Evolutionary conservation across 805 yeast species (phyloP), one percentile per base, ranked within the genome.

Genomic region (Spathaspora girioi): DNA sequence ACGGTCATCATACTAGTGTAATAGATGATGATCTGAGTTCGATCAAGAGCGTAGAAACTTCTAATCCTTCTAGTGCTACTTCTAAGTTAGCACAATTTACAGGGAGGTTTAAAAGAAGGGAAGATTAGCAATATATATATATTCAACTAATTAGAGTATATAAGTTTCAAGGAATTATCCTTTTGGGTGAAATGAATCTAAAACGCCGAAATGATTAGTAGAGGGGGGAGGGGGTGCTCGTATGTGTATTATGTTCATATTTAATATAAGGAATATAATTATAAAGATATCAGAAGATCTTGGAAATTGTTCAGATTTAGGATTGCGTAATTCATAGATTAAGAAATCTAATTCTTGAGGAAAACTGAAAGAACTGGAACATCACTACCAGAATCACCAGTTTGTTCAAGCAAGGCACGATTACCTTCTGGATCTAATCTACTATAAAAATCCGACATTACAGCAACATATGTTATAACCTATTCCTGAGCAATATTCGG

Each of bases 201-300:
- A 54, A 52, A 81, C 43, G 73, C 67, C 31, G 74, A 67, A 14
- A 81, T 63, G 17, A 81, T 61, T 1, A 81, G 55, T 46, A n/a
- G n/a, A n/a, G n/a, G n/a, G n/a, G n/a, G n/a, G n/a, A n/a, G n/a
- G n/a, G n/a, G n/a, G n/a, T n/a, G n/a, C n/a, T n/a, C n/a, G n/a
- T n/a, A n/a, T 69, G 65, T 41, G 80, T 64, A 59, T 81, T 81
- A 50, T 68, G 69, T 54, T 72, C 76, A 48, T 72, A 70, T 58
- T 78, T 79, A 47, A 81, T 65, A 45, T 62, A 75, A 1, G 85
- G 84, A 48, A 79, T 61, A 57, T 80, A 80, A 58, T 80, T 76
- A 48, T 75, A 80, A 19, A 81, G 50, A 58, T 78, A 77, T 1
- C 83, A 79, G 15, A 79, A 56, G 4, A 74, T 57, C 50, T 65